Base-by-base conservation (phyloP, 2,329 filamentous ascomycete species). In the Aspergillus hiratsukae region DNA sequence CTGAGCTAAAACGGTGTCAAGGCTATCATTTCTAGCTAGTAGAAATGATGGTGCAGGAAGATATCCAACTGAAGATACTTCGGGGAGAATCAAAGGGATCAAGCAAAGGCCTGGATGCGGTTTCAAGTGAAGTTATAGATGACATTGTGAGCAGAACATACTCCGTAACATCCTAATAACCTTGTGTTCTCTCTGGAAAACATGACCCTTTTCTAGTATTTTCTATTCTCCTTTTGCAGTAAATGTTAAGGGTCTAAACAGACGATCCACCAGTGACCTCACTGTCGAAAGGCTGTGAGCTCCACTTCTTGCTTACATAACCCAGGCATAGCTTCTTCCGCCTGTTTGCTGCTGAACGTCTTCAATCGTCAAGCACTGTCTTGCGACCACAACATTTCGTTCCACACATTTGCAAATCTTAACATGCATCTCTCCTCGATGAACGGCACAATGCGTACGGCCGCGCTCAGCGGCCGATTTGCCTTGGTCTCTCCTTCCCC, bases 401-500 rank as follows among this genome's bases (percentile, higher is more conserved):
- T 61, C 56, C 58, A 48, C 35, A 35, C n/a, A 49, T 53, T 35
- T 35, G 49, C 28, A 49, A 57, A 51, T 49, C 43, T 37, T 56
- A 66, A 58, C 19, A 70, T 68, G 66, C 65, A 71, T 53, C 50
- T 63, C 37, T 64, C 62, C 29, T 53, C 64, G 17, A 58, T 71
- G 51, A 66, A 57, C 57, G 65, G 66, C 56, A 69, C 73, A n/a
- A 50, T 73, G 54, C 74, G 72, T 37, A 67, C 69, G 28, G 65
- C 63, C n/a, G 61, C 69, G 23, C 54, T 73, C 9, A 58, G 67
- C 50, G 58, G 66, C 49, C 67, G 69, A 21, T 25, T 73, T 29
- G 62, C 65, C 45, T 49, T 70, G 31, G 59, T 53, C 52, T 61
- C 67, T 4, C 65, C 69, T 58, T 54, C 64, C 50, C 58, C 57